Evolutionary conservation across 805 yeast genomes (phyloP).

Genomic region (Metschnikowia chrysomelidarum): DNA sequence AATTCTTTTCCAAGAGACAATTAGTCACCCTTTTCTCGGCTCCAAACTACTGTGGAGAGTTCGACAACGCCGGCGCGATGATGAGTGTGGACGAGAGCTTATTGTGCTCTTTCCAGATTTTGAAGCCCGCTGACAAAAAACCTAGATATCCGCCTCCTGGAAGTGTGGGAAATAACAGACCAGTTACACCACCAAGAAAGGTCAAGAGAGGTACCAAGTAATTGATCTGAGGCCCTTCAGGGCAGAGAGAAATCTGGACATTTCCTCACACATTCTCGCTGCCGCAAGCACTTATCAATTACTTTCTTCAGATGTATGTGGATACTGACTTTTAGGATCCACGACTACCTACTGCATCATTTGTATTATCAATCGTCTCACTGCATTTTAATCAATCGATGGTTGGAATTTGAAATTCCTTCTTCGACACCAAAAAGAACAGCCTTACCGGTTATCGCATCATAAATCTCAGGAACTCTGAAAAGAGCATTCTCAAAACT

Average conservation of each 20-base stretch:
- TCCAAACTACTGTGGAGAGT: slow-evolving; percentile 98
- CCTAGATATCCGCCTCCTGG: slow-evolving; percentile 56
- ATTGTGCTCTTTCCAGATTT: slow-evolving; percentile 92
- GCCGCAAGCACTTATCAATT: background rate
- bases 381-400: slow-evolving; percentile 12
- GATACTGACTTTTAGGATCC: slow-evolving; percentile 3
- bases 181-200: slow-evolving; percentile 60
- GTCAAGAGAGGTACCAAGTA: slow-evolving; percentile 51
- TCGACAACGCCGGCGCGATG: slow-evolving; percentile 99
- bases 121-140: slow-evolving; percentile 97
- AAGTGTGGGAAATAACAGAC: slow-evolving; percentile 43
- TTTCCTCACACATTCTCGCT: slow-evolving; percentile 1
- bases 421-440: slow-evolving; percentile 10
- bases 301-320: background rate
- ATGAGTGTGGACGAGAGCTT: slow-evolving; percentile 97
- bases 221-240: slow-evolving; percentile 1
- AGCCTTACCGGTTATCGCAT: slow-evolving; percentile 9
- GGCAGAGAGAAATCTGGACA: slow-evolving; percentile 4
- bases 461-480: slow-evolving; percentile 4
- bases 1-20: slow-evolving; percentile 93
- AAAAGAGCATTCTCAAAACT: background rate
- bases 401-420: slow-evolving; percentile 5
- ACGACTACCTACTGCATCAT: slow-evolving; percentile 8
- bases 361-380: slow-evolving; percentile 12
- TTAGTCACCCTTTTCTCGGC: slow-evolving; percentile 94